Conservation (phyloP, 23 red algal genomes). For the Porphyridium purpureum region DNA sequence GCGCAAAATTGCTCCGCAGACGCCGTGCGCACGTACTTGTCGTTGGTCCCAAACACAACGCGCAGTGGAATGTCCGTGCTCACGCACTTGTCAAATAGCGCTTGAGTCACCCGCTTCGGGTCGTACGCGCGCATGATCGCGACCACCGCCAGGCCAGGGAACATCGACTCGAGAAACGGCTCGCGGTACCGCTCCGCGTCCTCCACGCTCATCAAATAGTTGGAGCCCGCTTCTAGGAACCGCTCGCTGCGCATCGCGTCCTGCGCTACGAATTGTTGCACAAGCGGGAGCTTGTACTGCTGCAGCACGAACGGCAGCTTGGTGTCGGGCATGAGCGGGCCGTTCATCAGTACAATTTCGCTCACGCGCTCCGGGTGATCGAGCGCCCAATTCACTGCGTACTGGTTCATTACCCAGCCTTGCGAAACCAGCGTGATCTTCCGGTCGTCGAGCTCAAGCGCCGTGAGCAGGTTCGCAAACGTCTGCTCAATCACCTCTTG, state of each 20-base stretch:
- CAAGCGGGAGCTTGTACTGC: background rate
- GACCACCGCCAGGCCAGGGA: background rate
- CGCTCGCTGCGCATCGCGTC: background rate
- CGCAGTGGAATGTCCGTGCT: background rate
- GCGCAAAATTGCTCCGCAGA: background rate
- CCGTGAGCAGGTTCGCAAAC: background rate
- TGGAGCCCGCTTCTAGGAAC: background rate
- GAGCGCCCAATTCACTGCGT: background rate
- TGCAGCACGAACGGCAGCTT: conserved; percentile 1
- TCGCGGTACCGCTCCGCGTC: background rate
- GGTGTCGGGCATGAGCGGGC: background rate
- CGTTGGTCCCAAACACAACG: background rate
- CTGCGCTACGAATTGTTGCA: background rate
- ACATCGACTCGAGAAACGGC: background rate
- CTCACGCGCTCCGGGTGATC: background rate
- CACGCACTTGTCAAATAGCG: background rate
- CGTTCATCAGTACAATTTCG: background rate
- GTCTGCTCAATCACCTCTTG: background rate
- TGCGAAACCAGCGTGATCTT: background rate
- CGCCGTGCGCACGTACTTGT: background rate
- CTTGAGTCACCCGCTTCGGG: background rate
- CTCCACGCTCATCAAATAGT: background rate
- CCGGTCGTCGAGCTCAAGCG: background rate
- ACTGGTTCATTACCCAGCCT: background rate
- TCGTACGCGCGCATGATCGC: background rate